Conservation (phyloP, 805 yeast species). For the Spathaspora boniae region DNA sequence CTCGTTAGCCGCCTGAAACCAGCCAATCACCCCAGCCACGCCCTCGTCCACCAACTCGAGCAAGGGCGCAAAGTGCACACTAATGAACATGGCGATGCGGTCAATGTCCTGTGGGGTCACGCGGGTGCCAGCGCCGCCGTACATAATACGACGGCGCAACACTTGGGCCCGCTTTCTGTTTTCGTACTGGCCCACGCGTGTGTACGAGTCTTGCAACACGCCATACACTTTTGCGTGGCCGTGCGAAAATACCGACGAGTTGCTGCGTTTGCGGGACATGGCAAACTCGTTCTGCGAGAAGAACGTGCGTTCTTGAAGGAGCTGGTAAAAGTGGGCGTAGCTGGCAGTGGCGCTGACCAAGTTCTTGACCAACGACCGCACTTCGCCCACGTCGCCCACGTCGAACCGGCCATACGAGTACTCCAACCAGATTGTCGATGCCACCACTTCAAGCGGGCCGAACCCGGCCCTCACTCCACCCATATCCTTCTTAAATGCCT, state of each 20-base stretch:
- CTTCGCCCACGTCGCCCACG: slow-evolving; percentile 22
- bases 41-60: slow-evolving; percentile 16
- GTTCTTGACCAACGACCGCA: slow-evolving; percentile 21
- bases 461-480: slow-evolving; percentile 15
- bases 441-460: slow-evolving; percentile 18
- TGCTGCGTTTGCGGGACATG: slow-evolving; percentile 12
- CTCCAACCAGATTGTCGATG: slow-evolving; percentile 18
- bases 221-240: slow-evolving; percentile 23
- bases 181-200: slow-evolving; percentile 28
- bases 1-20: slow-evolving; percentile 29
- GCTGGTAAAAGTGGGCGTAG: slow-evolving; percentile 24
- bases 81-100: slow-evolving; percentile 18
- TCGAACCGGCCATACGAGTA: slow-evolving; percentile 26
- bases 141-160: slow-evolving; percentile 16
- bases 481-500: slow-evolving; percentile 16
- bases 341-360: slow-evolving; percentile 20
- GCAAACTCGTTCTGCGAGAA: slow-evolving; percentile 15
- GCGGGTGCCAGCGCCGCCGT: slow-evolving; percentile 11
- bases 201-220: slow-evolving; percentile 24
- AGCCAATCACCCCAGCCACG: slow-evolving; percentile 15
- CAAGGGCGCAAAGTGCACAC: slow-evolving; percentile 14
- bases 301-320: slow-evolving; percentile 25
- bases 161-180: slow-evolving; percentile 16
- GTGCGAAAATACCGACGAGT: slow-evolving; percentile 8
- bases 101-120: slow-evolving; percentile 23